A percentile compares a stretch with the other conserved stretches of the same genome.
Evolutionary conservation across 495 filamentous ascomycete genomes (phyloP).

Genomic region (Hypomontagnella monticulosa): DNA sequence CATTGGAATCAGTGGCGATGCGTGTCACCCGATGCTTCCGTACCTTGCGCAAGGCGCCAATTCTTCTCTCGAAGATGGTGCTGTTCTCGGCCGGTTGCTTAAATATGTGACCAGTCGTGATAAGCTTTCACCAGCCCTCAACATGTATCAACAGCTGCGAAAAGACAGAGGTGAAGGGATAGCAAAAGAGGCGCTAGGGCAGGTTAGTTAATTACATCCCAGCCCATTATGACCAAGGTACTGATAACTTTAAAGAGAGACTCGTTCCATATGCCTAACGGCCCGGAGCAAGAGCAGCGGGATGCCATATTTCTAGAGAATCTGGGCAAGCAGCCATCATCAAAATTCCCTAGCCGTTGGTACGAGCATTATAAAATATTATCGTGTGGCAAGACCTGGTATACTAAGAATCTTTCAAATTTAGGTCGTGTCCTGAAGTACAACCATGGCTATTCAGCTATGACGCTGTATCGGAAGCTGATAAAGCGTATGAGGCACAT

Average conservation of each 20-base stretch:
- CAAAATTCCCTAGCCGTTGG: slow-evolving; percentile 37
- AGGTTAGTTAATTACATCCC: slow-evolving; percentile 2
- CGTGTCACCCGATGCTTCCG: slow-evolving; percentile 74
- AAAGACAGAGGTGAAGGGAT: slow-evolving; percentile 68
- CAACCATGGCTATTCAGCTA: slow-evolving; percentile 66
- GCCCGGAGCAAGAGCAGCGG: slow-evolving; percentile 62
- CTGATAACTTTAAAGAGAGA: slow-evolving; percentile 64
- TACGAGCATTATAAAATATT: slow-evolving; percentile 4
- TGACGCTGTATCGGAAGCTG: slow-evolving; percentile 61
- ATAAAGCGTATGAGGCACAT: slow-evolving; percentile 55
- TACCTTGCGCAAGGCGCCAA: slow-evolving; percentile 72
- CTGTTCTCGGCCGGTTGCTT: slow-evolving; percentile 60
- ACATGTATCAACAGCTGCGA: slow-evolving; percentile 67
- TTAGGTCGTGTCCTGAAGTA: slow-evolving; percentile 64
- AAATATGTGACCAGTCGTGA: slow-evolving; percentile 63
- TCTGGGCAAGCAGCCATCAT: slow-evolving; percentile 39
- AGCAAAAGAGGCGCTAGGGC: slow-evolving; percentile 54
- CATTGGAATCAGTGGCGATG: slow-evolving; percentile 56
- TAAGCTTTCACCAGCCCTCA: slow-evolving; percentile 54
- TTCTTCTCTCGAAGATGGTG: slow-evolving; percentile 64
- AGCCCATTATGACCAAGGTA: slow-evolving; percentile 49
- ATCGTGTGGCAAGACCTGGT: neutral
- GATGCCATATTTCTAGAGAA: slow-evolving; percentile 60
- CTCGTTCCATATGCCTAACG: slow-evolving; percentile 68
- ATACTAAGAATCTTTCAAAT: slow-evolving; percentile 8